These are phyloP conservation scores for Pelargonium cotyledonis DNA, from an alignment of 441 rosid species.

Conservation along the genomic window DNA sequence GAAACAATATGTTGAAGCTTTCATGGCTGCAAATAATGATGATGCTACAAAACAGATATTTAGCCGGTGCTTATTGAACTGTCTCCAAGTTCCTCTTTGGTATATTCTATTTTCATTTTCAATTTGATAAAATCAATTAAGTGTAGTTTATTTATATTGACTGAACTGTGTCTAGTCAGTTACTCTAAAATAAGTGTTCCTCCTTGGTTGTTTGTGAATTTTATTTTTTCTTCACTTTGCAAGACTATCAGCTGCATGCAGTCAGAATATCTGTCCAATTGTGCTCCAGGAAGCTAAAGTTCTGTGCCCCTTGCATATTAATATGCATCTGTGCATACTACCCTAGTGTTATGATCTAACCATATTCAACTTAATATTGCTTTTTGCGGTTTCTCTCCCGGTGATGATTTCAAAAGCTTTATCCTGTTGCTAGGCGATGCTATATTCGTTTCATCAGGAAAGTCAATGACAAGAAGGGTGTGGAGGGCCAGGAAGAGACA, in stretches of 20 bases:
- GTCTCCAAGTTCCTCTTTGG: slow-evolving; percentile 96
- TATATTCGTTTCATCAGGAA: slow-evolving; percentile 88
- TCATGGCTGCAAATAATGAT: slow-evolving; percentile 74
- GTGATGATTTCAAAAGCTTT: slow-evolving; percentile 3
- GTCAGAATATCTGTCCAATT: not conserved
- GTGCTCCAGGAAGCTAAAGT: not conserved
- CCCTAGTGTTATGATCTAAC: not conserved
- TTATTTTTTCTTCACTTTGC: not conserved
- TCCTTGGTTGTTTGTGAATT: not conserved
- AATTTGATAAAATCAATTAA: not conserved
- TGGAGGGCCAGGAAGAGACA: slow-evolving; percentile 89
- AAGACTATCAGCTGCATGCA: not conserved
- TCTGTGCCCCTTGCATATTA: not conserved
- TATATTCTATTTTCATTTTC: slow-evolving; percentile 24
- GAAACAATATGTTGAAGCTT: slow-evolving; percentile 94
- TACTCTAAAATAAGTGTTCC: not conserved
- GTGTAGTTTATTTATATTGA: not conserved
- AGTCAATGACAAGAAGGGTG: slow-evolving; percentile 82
- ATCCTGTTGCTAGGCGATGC: slow-evolving; percentile 56
- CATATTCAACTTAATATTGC: not conserved
- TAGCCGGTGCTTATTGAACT: slow-evolving; percentile 82
- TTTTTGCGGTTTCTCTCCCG: not conserved
- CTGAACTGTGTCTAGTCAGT: slow-evolving; percentile 9
- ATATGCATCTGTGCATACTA: not conserved
- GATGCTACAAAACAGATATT: slow-evolving; percentile 86